Percentiles rank a stretch among this genome's conserved stretches.
Conservation (phyloP, 1,139 yeast genomes). For the Yamadazyma siamensis region DNA sequence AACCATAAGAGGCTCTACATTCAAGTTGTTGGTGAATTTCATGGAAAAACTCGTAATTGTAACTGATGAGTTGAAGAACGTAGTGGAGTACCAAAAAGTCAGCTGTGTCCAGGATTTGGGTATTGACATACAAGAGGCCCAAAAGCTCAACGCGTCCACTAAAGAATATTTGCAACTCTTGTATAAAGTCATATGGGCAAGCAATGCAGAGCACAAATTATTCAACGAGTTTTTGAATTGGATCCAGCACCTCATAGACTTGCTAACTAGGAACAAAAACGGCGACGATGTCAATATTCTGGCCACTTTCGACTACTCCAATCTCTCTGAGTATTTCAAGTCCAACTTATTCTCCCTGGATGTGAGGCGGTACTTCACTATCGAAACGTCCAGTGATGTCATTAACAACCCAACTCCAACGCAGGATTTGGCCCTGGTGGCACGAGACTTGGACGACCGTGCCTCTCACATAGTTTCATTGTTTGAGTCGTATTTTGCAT, state of each 20-base stretch:
- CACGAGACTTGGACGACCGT: too few relatives aligned
- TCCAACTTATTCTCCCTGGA: conserved; percentile 23
- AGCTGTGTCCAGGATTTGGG: conserved; percentile 23
- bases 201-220: conserved; percentile 50
- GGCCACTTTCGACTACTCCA: conserved; percentile 21
- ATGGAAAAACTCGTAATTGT: conserved; percentile 55
- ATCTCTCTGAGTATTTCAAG: conserved; percentile 30
- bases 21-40: conserved; percentile 51
- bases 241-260: conserved; percentile 39
- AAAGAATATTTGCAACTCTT: conserved; percentile 31
- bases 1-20: conserved; percentile 39
- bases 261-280: conserved; percentile 35
- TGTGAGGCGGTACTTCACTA: conserved; percentile 21
- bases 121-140: too few relatives aligned
- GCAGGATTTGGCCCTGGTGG: too few relatives aligned
- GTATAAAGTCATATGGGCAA: conserved; percentile 42
- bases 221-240: conserved; percentile 53
- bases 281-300: conserved; percentile 19
- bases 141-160: too few relatives aligned
- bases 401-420: too few relatives aligned
- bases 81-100: conserved; percentile 35
- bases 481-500: conserved; percentile 13
- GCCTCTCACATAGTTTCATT: not conserved
- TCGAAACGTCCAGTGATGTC: too few relatives aligned
- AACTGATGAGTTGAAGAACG: conserved; percentile 46